Evolutionary conservation across 257 asterid species (phyloP).

Genomic region (Solanum chiquidenum): DNA sequence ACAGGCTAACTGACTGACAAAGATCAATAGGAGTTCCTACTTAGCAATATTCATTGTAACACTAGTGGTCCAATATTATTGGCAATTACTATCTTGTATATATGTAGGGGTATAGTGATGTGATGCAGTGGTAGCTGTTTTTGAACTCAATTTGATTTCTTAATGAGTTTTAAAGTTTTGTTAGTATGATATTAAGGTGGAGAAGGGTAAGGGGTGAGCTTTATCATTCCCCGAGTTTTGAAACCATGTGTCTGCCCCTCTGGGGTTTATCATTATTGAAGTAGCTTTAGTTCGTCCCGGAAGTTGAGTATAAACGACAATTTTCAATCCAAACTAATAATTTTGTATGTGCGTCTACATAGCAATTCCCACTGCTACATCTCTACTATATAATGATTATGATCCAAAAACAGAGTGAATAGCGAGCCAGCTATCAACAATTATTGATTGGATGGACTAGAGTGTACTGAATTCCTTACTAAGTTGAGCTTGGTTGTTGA

Average conservation of each 20-base stretch:
- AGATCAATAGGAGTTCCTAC: neutral
- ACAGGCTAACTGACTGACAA: constrained; percentile 32
- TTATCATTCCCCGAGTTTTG: neutral
- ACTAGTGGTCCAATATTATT: neutral
- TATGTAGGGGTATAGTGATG: neutral
- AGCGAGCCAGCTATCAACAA: neutral
- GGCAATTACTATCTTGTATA: neutral
- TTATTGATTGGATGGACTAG: neutral
- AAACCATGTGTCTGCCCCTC: neutral
- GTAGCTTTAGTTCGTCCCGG: neutral
- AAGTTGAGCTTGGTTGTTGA: neutral
- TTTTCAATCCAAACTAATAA: neutral
- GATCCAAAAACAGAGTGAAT: neutral
- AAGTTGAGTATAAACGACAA: no score
- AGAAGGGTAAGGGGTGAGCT: neutral
- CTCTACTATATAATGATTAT: neutral
- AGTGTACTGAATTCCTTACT: neutral
- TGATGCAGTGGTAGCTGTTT: neutral
- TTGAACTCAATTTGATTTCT: neutral
- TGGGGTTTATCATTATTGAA: neutral
- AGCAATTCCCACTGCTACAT: neutral
- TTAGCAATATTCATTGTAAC: neutral
- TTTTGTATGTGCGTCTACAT: neutral
- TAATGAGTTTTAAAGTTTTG: neutral
- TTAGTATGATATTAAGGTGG: neutral